Percentiles rank a stretch among this genome's conserved stretches.
phyloP scores from a whole-genome alignment of 1,139 yeast genomes.

The Debaryomyces coudertii region DNA sequence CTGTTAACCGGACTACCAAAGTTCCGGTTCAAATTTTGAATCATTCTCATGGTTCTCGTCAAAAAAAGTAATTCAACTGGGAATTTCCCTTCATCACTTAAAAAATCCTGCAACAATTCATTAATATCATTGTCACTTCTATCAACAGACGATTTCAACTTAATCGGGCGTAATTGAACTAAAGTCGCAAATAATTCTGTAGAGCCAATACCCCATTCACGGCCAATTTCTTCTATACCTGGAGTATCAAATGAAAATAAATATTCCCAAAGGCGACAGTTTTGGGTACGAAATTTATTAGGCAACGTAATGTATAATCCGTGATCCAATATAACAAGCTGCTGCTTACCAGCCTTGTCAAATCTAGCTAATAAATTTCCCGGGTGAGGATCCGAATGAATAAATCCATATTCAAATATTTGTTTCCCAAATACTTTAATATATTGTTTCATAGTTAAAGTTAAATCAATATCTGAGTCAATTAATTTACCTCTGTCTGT shows the following conservation, averaged over 20 bases:
- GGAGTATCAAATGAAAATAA: constrained; percentile 55
- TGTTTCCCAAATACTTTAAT: constrained; percentile 64
- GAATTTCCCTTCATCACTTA: constrained; percentile 64
- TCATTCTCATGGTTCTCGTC: constrained; percentile 72
- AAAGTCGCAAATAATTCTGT: constrained; percentile 66
- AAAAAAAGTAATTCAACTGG: constrained; percentile 69
- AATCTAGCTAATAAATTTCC: constrained; percentile 68
- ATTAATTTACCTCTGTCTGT: constrained; percentile 47
- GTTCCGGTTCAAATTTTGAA: constrained; percentile 66
- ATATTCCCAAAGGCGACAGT: constrained; percentile 65
- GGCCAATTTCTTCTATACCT: constrained; percentile 53
- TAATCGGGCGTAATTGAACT: constrained; percentile 53
- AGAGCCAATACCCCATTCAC: constrained; percentile 72
- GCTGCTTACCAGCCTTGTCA: constrained; percentile 45
- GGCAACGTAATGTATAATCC: constrained; percentile 66
- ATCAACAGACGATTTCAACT: constrained; percentile 26
- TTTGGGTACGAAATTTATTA: constrained; percentile 55
- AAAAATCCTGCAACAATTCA: constrained; percentile 40
- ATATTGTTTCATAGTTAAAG: constrained; percentile 53
- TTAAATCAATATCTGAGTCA: constrained; percentile 43
- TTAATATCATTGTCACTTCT: constrained; percentile 21
- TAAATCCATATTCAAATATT: constrained; percentile 73
- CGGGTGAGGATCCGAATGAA: constrained; percentile 85
- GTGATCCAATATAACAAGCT: constrained; percentile 73
- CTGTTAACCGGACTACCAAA: constrained; percentile 78